phyloP scores from a whole-genome alignment of 202 grass and related monocot species.

The Eragrostis tef region DNA sequence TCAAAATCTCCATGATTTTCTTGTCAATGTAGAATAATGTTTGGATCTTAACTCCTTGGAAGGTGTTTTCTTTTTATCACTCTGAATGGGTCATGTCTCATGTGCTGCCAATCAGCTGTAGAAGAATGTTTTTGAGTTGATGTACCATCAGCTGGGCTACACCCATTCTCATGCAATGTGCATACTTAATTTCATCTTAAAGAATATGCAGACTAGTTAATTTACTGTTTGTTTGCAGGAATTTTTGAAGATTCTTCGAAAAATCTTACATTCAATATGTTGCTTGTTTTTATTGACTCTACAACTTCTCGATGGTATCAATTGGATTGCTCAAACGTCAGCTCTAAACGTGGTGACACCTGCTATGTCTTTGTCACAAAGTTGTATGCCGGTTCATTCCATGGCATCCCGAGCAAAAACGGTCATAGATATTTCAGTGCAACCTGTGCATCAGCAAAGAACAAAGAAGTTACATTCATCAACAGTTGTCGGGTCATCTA shows the following conservation, averaged over 20 bases:
- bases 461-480: conserved; percentile 50
- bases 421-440: conserved; percentile 39
- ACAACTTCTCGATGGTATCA: conserved; percentile 53
- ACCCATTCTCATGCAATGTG: not conserved
- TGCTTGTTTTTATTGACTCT: conserved; percentile 50
- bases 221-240: conserved; percentile 60
- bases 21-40: not conserved
- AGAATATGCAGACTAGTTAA: conserved; percentile 18
- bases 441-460: conserved; percentile 29
- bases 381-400: conserved; percentile 57
- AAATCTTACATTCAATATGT: conserved; percentile 47
- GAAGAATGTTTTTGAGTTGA: not conserved
- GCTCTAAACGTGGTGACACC: conserved; percentile 55
- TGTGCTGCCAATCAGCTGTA: conserved; percentile 3
- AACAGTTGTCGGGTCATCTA: conserved; percentile 43
- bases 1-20: not conserved
- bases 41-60: conserved; percentile 19
- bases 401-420: conserved; percentile 44
- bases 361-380: conserved; percentile 58
- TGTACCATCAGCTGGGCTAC: not conserved
- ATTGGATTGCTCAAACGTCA: conserved; percentile 50
- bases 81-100: not conserved
- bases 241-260: conserved; percentile 40
- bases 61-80: not conserved
- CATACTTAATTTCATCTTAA: not conserved